Base-by-base conservation (phyloP, 1,284 basidiomycete genomes). In the Fomitopsis pinicola region DNA sequence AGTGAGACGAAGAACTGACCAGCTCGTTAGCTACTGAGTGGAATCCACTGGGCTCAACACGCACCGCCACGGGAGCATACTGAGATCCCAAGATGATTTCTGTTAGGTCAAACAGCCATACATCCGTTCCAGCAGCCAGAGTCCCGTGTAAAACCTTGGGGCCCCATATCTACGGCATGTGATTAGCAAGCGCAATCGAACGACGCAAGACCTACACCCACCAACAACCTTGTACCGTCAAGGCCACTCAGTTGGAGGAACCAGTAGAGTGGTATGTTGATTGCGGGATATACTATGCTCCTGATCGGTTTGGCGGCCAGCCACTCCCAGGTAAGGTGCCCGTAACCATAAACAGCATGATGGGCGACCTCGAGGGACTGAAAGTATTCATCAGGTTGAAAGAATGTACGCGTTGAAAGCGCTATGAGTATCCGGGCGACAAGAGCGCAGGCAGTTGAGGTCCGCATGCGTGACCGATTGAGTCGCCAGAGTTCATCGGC, bases 371-470 rank as follows among this genome's bases (percentile, higher is more conserved):
- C 97, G 46, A 97, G 83, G 9, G 95, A 86, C 73, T 99, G 97
- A 70, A 91, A 98, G 76, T 94, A 97, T 77, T 99, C 97, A 76
- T 99, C 97, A 1, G 97, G 97, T 73, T 98, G 96, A 73, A 99
- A 99, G 78, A 92, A 94, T 0, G 95, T 95, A 56, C 84, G 82
- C 0, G 93, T 95, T 28, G 80, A 76, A 14, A 95, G 71, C 0
- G 91, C 89, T 48, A 91, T 77, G 5, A 77, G 62, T 53, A 90
- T 70, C 52, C 91, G 86, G 30, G 87, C 64, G 12, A 79, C 75
- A 55, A 79, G 53, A 3, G 64, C 65, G 17, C 63, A 22, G 17
- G 59, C 36, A 52, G 57, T 55, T 9, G 59, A 30, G 26, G 35
- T 28, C 44, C 45, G 53, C 67, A 68, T 66, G 42, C 35, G 42